These are phyloP conservation scores for Colletotrichum tanaceti DNA, from an alignment of 2,329 filamentous ascomycete species.

Conservation along the genomic window DNA sequence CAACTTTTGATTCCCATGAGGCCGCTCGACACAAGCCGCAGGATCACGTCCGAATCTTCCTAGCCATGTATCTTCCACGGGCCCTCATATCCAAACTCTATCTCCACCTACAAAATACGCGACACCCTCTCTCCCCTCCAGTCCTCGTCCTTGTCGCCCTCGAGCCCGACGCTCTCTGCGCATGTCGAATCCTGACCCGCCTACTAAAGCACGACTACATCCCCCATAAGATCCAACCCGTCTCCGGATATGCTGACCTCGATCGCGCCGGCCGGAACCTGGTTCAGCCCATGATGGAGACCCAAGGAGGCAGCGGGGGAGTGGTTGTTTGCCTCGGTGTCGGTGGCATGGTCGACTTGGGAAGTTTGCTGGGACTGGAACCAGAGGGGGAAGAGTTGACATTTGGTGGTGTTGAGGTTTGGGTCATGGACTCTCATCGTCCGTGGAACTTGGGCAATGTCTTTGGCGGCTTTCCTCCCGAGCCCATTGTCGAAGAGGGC, in stretches of 20 bases:
- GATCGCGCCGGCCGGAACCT: constrained; percentile 81
- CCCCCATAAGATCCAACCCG: constrained; percentile 94
- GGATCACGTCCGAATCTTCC: constrained; percentile 48
- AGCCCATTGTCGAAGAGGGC: constrained; percentile 61
- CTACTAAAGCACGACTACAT: constrained; percentile 98
- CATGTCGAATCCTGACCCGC: constrained; percentile 90
- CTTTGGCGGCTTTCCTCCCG: constrained; percentile 78
- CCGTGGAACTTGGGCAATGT: constrained; percentile 97
- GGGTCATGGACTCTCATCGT: constrained; percentile 90
- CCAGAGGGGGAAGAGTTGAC: constrained; percentile 72
- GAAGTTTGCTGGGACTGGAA: constrained; percentile 80
- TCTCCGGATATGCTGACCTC: constrained; percentile 92
- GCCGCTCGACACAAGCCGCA: constrained; percentile 44
- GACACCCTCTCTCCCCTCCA: constrained; percentile 90
- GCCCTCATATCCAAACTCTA: constrained; percentile 91
- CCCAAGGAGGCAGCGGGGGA: constrained; percentile 84
- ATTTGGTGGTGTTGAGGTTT: constrained; percentile 90
- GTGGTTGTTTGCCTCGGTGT: constrained; percentile 93
- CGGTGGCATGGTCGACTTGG: constrained; percentile 90
- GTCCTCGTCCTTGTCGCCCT: constrained; percentile 93
- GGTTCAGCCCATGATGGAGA: constrained; percentile 87
- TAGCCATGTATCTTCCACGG: constrained; percentile 91
- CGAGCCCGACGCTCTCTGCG: constrained; percentile 94
- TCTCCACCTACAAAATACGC: constrained; percentile 84
- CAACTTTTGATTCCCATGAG: constrained; percentile 47